Evolutionary conservation across 2,329 filamentous ascomycete genomes (phyloP).

Genomic region (Zopfia rhizophila): DNA sequence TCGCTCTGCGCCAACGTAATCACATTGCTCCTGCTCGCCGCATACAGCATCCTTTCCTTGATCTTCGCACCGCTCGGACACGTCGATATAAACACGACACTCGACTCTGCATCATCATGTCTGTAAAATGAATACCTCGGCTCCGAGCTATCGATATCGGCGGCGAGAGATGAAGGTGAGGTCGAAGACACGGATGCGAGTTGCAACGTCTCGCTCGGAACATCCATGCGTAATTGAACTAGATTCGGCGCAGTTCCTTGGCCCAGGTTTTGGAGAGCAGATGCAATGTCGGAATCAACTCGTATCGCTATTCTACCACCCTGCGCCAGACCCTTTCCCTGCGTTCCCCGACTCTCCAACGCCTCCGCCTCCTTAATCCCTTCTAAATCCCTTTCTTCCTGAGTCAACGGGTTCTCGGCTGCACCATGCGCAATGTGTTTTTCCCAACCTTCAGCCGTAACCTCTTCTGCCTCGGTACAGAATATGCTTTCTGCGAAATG

Average conservation of each 20-base stretch:
- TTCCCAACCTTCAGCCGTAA: conserved; percentile 75
- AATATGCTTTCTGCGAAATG: conserved; percentile 82
- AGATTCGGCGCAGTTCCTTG: conserved; percentile 62
- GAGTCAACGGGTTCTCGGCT: conserved; percentile 75
- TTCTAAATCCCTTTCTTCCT: conserved; percentile 77
- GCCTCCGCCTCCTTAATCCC: conserved; percentile 81
- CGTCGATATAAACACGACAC: conserved; percentile 83
- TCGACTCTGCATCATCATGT: conserved; percentile 67
- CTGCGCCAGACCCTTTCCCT: conserved; percentile 56
- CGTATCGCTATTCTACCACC: conserved; percentile 59
- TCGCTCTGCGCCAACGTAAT: conserved; percentile 73
- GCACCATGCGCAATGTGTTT: conserved; percentile 75
- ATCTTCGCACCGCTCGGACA: conserved; percentile 78
- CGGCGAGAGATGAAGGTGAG: conserved; percentile 67
- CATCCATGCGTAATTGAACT: conserved; percentile 79
- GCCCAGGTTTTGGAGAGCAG: conserved; percentile 70
- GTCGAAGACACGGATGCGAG: conserved; percentile 66
- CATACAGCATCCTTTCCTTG: conserved; percentile 88
- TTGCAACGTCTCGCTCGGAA: conserved; percentile 74
- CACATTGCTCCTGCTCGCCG: conserved; percentile 69
- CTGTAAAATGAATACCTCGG: conserved; percentile 84
- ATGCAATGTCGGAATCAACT: conserved; percentile 70
- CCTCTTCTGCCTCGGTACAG: conserved; percentile 74
- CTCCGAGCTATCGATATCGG: conserved; percentile 71
- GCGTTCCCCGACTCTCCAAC: conserved; percentile 76